Percentiles rank a stretch among this genome's conserved stretches.
These are phyloP conservation scores for Pichia rugopelliculosa DNA, from an alignment of 805 yeast species.

Conservation along the genomic window DNA sequence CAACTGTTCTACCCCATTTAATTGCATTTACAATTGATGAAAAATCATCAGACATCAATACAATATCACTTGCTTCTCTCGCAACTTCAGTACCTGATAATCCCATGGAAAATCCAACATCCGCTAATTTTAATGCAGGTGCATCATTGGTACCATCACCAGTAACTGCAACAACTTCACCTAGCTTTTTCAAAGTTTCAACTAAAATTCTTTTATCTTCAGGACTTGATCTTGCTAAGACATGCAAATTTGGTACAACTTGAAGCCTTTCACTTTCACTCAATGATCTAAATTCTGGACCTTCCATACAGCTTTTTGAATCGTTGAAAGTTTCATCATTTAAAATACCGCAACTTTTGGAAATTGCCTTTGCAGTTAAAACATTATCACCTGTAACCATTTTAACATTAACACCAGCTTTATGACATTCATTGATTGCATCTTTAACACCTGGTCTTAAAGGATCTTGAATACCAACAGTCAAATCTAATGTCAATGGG, in stretches of 20 bases:
- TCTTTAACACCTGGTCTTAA: conserved; percentile 82
- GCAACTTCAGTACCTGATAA: conserved; percentile 98
- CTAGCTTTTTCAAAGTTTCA: conserved; percentile 64
- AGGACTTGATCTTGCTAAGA: conserved; percentile 91
- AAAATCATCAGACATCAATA: conserved; percentile 92
- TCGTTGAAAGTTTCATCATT: conserved; percentile 43
- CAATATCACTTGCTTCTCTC: conserved; percentile 97
- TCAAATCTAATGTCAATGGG: conserved; percentile 50
- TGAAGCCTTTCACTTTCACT: conserved; percentile 45
- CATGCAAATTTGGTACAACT: conserved; percentile 69
- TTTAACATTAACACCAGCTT: conserved; percentile 90
- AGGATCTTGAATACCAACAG: conserved; percentile 95
- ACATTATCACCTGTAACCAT: conserved; percentile 99
- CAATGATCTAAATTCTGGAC: conserved; percentile 77
- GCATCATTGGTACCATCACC: conserved; percentile 99
- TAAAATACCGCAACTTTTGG: conserved; percentile 76
- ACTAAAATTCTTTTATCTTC: conserved; percentile 90
- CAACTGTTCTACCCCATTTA: conserved; percentile 97
- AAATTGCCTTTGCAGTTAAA: conserved; percentile 86
- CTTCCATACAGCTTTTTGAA: conserved; percentile 75
- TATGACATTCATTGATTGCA: conserved; percentile 78
- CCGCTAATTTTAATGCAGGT: conserved; percentile 92
- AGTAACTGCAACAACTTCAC: conserved; percentile 96
- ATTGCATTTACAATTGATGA: conserved; percentile 92
- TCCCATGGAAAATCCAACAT: conserved; percentile 98